A percentile compares a stretch with the other conserved stretches of the same genome.
Evolutionary conservation across 192 early-diverging fungal genomes (phyloP).

Genomic region (Irineochytrium annulatum): DNA sequence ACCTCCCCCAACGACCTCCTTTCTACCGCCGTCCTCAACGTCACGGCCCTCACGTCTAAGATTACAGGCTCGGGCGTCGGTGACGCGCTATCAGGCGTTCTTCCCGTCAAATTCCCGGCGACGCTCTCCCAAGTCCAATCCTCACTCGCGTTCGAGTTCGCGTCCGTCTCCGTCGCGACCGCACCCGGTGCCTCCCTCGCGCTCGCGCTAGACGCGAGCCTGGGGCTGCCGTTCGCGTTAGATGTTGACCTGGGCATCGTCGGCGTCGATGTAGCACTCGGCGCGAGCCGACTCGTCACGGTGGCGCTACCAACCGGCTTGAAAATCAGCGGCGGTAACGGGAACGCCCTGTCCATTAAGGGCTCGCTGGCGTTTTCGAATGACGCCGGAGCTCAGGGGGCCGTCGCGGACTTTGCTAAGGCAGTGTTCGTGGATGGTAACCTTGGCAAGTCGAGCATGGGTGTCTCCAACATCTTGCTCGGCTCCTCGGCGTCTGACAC

Average conservation of each 20-base stretch:
- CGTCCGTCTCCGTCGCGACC: not conserved
- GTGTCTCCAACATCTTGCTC: not conserved
- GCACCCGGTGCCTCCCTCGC: not conserved
- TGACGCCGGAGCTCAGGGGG: not conserved
- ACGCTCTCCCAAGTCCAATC: too few species aligned
- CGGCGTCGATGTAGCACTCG: not conserved
- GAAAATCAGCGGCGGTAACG: not conserved
- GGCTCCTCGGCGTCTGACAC: not conserved
- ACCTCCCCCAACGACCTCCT: not conserved
- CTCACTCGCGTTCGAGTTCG: too few species aligned
- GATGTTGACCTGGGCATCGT: not conserved
- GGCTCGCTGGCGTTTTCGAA: slow-evolving; percentile 2
- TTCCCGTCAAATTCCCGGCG: slow-evolving; percentile 1
- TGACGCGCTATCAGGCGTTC: not conserved
- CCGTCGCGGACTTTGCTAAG: not conserved
- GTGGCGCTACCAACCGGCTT: not conserved
- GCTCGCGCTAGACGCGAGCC: not conserved
- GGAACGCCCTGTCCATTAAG: too few species aligned
- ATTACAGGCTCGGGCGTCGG: not conserved
- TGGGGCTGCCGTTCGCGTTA: not conserved
- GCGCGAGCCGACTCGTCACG: not conserved
- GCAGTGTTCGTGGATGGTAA: not conserved
- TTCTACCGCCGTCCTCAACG: not conserved
- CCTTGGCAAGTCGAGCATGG: not conserved
- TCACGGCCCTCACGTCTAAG: not conserved